These are phyloP conservation scores for Amesomyces nigricolor DNA, from an alignment of 2,329 filamentous ascomycete species.

Conservation along the genomic window DNA sequence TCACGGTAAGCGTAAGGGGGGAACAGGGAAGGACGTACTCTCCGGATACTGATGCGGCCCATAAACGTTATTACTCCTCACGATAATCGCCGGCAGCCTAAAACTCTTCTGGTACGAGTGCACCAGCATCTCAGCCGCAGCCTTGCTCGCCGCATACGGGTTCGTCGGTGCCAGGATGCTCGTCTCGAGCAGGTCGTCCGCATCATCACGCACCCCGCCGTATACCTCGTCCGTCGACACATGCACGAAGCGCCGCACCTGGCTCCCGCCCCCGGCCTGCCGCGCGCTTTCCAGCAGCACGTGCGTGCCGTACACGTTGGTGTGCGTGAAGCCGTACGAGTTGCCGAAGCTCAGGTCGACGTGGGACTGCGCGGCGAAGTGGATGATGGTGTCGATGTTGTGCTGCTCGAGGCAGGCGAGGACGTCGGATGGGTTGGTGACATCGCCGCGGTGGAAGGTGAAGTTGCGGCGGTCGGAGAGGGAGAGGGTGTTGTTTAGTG, in stretches of 20 bases:
- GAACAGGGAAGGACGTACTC: conserved; percentile 47
- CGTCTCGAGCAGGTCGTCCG: conserved; percentile 65
- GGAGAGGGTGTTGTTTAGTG: conserved; percentile 69
- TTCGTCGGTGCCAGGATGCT: conserved; percentile 75
- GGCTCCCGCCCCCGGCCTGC: conserved; percentile 52
- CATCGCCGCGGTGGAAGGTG: conserved; percentile 72
- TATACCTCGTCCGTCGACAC: conserved; percentile 84
- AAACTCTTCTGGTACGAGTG: conserved; percentile 81
- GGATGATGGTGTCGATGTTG: conserved; percentile 72
- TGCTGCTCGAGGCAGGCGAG: conserved; percentile 64
- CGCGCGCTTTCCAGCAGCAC: conserved; percentile 72
- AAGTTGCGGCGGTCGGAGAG: conserved; percentile 67
- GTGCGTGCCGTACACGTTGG: conserved; percentile 80
- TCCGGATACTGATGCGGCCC: conserved; percentile 80
- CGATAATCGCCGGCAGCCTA: conserved; percentile 72
- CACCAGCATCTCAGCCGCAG: conserved; percentile 79
- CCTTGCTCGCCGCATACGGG: conserved; percentile 75
- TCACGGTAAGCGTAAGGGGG: not conserved
- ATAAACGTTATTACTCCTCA: conserved; percentile 80
- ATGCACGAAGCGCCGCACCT: conserved; percentile 68
- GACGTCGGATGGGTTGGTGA: conserved; percentile 66
- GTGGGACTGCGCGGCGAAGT: conserved; percentile 82
- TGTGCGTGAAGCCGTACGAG: conserved; percentile 74
- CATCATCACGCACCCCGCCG: conserved; percentile 68
- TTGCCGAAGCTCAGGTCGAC: conserved; percentile 80